Evolutionary conservation across 1,139 yeast genomes (phyloP).

Genomic region (Geotrichum histeridarum): DNA sequence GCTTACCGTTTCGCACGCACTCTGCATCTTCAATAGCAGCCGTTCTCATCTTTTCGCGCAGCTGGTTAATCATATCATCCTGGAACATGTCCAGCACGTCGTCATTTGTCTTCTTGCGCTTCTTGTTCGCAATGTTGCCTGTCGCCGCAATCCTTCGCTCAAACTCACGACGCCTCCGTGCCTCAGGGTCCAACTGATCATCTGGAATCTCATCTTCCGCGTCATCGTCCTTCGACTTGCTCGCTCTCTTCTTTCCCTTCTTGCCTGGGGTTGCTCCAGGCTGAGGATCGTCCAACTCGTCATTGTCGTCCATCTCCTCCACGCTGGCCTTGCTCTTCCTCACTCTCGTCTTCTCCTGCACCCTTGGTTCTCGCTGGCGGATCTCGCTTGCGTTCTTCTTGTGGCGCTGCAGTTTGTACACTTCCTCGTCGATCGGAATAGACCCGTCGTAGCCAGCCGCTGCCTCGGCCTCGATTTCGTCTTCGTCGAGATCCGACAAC

Average conservation of each 20-base stretch:
- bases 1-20: constrained; percentile 56
- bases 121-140: constrained; percentile 48
- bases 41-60: constrained; percentile 85
- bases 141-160: constrained; percentile 81
- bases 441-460: constrained; percentile 27
- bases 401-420: constrained; percentile 40
- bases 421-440: constrained; percentile 39
- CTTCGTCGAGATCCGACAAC: constrained; percentile 34
- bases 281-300: constrained; percentile 27
- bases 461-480: constrained; percentile 36
- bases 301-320: constrained; percentile 29
- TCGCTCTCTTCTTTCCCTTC: constrained; percentile 20
- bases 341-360: constrained; percentile 22
- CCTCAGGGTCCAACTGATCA: constrained; percentile 39
- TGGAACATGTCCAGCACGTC: constrained; percentile 92
- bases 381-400: constrained; percentile 29
- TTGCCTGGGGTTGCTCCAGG: constrained; percentile 6
- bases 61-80: constrained; percentile 77
- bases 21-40: constrained; percentile 92
- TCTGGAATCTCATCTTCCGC: constrained; percentile 34
- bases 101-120: constrained; percentile 61
- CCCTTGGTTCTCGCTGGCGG: constrained; percentile 18
- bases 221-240: constrained; percentile 22
- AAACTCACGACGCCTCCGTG: constrained; percentile 64
- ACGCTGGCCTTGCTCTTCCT: constrained; percentile 25